Base-by-base conservation (phyloP, 495 filamentous ascomycete species). In the Tuber melanosporum region DNA sequence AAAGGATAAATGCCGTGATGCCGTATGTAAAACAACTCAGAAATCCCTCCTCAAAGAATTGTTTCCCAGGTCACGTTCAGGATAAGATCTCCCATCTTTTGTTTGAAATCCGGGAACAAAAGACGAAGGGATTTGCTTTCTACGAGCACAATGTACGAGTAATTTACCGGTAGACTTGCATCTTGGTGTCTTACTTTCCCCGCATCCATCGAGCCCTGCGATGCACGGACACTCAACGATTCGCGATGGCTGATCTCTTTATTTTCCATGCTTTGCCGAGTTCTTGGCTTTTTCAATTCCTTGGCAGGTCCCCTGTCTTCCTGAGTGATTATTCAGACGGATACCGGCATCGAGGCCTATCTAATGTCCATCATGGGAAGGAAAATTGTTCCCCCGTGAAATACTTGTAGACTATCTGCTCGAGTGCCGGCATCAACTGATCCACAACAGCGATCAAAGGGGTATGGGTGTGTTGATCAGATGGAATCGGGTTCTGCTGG, bases 131-230 rank as follows among this genome's bases (percentile, higher is more conserved):
- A 41, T 12, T 22, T n/a, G 9, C 2, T 12, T n/a, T n/a, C 22
- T 8, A 10, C 22, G 3, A 14, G 39, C 39, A 41, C 39, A 41
- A 41, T 39, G 1, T 39, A 39, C n/a, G n/a, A 32, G 32, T 32
- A 41, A 41, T 41, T 41, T 41, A 41, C 39, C 39, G 39, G 39
- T 41, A 41, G 1, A 41, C 39, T 41, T 41, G 39, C 32, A 32
- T 32, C 32, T 41, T 41, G 39, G 26, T 17, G 26, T 36, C 57
- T 36, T 14, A 26, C 14, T 32, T 66, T 71, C 77, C 78, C 78
- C 78, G 73, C 78, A 80, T 80, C 71, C 75, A 49, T 72, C 70
- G 75, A 71, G 52, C 39, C 46, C 52, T 72, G 76, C 70, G 77
- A 73, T 47, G 76, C 47, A 78, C 72, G 62, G 71, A 14, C 36